Evolutionary conservation across 768 basidiomycete species (phyloP).

Genomic region (Cystobasidium ongulense): DNA sequence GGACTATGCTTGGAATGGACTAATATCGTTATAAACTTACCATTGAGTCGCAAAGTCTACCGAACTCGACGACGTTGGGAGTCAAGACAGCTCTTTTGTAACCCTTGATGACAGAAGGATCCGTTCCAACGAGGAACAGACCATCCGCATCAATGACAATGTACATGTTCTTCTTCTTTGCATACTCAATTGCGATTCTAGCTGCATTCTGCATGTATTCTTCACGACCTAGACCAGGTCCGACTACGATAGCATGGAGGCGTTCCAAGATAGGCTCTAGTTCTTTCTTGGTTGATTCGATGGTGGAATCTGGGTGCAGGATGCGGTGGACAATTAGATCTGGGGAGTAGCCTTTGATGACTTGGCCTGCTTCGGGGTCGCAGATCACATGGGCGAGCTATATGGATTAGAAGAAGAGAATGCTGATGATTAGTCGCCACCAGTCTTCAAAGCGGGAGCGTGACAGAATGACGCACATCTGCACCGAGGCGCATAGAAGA

Average conservation of each 20-base stretch:
- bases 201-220: slow-evolving; percentile 81
- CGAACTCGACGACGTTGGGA: slow-evolving; percentile 90
- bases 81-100: slow-evolving; percentile 83
- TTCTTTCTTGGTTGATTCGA: slow-evolving; percentile 38
- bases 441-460: not conserved
- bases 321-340: slow-evolving; percentile 94
- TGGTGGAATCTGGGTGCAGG: slow-evolving; percentile 55
- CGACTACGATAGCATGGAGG: slow-evolving; percentile 84
- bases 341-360: slow-evolving; percentile 95
- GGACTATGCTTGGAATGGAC: not conserved
- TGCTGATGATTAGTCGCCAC: not conserved
- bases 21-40: slow-evolving; percentile 47
- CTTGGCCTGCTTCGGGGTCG: slow-evolving; percentile 77
- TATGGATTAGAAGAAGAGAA: slow-evolving; percentile 49
- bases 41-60: slow-evolving; percentile 65
- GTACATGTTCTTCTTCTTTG: slow-evolving; percentile 67
- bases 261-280: slow-evolving; percentile 60
- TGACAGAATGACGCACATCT: not conserved
- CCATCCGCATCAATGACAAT: slow-evolving; percentile 93
- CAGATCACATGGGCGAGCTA: slow-evolving; percentile 97
- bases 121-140: slow-evolving; percentile 69
- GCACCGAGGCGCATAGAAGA: slow-evolving; percentile 65
- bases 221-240: slow-evolving; percentile 88
- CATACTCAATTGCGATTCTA: slow-evolving; percentile 63
- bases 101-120: slow-evolving; percentile 65